These are phyloP conservation scores for Neoboletus subvelutipes DNA, from an alignment of 768 basidiomycete species.

Conservation along the genomic window DNA sequence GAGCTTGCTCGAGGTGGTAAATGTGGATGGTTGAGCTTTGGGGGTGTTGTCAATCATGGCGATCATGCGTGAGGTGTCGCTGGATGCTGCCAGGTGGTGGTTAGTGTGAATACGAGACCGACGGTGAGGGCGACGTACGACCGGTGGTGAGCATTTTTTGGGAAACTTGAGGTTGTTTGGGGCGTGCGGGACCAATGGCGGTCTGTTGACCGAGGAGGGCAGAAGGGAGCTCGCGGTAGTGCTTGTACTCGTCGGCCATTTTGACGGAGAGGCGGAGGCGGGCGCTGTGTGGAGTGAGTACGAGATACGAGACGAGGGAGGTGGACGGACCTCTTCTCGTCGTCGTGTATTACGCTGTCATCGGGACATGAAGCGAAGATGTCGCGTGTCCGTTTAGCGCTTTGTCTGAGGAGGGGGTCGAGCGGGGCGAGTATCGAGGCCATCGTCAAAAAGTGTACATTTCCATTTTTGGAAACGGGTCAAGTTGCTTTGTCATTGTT, in stretches of 20 bases:
- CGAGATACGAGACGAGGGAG: fast-evolving
- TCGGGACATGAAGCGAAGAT: no score
- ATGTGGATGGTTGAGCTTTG: conserved; percentile 64
- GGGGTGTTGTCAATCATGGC: conserved; percentile 76
- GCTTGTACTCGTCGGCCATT: conserved; percentile 85
- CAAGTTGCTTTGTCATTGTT: conserved; percentile 18
- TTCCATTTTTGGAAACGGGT: conserved; percentile 10
- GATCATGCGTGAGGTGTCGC: conserved; percentile 65
- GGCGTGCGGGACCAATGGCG: conserved; percentile 75
- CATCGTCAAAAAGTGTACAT: neutral
- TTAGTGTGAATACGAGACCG: conserved; percentile 4
- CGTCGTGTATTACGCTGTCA: conserved; percentile 39
- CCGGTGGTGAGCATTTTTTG: conserved; percentile 74
- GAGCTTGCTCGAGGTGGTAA: conserved; percentile 61
- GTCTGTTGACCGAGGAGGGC: conserved; percentile 80
- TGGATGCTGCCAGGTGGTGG: conserved; percentile 26
- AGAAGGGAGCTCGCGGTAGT: conserved; percentile 82
- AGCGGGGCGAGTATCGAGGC: conserved; percentile 56
- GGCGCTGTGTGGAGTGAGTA: conserved; percentile 36
- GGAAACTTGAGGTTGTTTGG: conserved; percentile 36
- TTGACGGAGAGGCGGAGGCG: conserved; percentile 77
- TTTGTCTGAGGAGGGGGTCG: conserved; percentile 59
- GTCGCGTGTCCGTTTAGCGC: no score
- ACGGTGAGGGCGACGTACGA: conserved; percentile 40
- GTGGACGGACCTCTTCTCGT: conserved; percentile 64